Conservation (phyloP, 768 basidiomycete genomes). For the Leccinum aurantiacum region DNA sequence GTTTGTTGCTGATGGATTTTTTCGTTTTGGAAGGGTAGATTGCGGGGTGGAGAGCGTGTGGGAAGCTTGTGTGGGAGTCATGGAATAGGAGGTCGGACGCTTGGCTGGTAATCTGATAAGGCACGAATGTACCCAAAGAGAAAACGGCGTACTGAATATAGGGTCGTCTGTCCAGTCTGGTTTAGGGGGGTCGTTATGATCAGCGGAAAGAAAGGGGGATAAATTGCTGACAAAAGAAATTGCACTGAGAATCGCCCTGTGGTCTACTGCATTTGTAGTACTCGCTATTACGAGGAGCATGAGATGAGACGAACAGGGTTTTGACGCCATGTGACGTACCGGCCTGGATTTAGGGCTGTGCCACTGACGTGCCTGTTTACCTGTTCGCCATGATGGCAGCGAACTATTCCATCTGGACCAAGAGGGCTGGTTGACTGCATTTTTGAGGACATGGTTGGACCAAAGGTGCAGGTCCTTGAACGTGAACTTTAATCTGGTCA, state of each 20-base stretch:
- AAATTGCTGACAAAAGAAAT: slow-evolving; percentile 38
- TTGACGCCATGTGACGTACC: slow-evolving; percentile 32
- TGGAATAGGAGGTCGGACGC: background rate
- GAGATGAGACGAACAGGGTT: background rate
- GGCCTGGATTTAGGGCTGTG: slow-evolving; percentile 31
- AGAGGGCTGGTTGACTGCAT: slow-evolving; percentile 24
- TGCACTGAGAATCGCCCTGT: slow-evolving; percentile 2
- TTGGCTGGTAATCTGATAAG: slow-evolving; percentile 5
- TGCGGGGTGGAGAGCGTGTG: background rate
- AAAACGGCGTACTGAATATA: slow-evolving; percentile 11
- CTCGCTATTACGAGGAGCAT: slow-evolving; percentile 11
- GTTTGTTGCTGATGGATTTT: background rate
- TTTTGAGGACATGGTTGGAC: background rate
- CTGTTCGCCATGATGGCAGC: slow-evolving; percentile 35
- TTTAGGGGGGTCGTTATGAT: background rate
- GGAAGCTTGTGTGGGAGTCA: background rate
- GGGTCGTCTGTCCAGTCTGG: slow-evolving; percentile 37
- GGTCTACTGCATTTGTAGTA: slow-evolving; percentile 42
- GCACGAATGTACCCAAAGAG: too few relatives aligned
- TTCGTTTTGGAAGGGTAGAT: slow-evolving; percentile 9
- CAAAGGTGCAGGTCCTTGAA: background rate
- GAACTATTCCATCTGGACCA: slow-evolving; percentile 32
- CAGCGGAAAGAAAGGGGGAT: background rate
- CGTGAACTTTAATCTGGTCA: background rate
- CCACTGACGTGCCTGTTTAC: slow-evolving; percentile 30